Evolutionary conservation across 305 asterid species (phyloP).

Genomic region (Rubia peregrina): DNA sequence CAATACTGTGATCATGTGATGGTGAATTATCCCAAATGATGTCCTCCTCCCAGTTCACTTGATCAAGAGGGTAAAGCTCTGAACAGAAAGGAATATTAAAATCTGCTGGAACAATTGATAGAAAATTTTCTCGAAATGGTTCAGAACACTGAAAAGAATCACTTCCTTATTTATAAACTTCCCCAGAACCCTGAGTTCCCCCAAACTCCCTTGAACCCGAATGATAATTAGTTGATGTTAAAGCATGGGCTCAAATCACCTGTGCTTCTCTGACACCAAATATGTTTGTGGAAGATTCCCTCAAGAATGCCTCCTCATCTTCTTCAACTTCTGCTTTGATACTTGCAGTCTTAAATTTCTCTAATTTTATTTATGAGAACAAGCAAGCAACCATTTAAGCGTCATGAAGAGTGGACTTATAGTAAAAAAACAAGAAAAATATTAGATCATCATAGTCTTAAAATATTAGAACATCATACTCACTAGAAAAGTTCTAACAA

Average conservation of each 20-base stretch:
- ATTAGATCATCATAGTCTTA: not conserved
- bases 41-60: constrained; percentile 94
- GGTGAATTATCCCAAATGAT: constrained; percentile 91
- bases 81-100: constrained; percentile 36
- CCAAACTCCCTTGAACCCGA: constrained; percentile 35
- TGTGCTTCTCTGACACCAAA: constrained; percentile 46
- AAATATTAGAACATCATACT: not conserved
- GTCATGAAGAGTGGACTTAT: not conserved
- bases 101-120: constrained; percentile 32
- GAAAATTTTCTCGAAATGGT: constrained; percentile 50
- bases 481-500: not conserved
- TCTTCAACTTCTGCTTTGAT: constrained; percentile 66
- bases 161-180: constrained; percentile 32
- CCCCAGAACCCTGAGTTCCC: constrained; percentile 29
- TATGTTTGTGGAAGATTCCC: constrained; percentile 55
- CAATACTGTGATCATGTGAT: constrained; percentile 34
- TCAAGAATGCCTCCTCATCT: constrained; percentile 77
- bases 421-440: not conserved
- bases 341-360: constrained; percentile 62
- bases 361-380: constrained; percentile 32
- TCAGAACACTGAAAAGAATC: constrained; percentile 60
- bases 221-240: constrained; percentile 29
- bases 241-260: constrained; percentile 30
- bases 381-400: constrained; percentile 1
- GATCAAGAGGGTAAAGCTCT: constrained; percentile 73